Base-by-base conservation (phyloP, 768 basidiomycete genomes). In the Tubosaeta sp. region DNA sequence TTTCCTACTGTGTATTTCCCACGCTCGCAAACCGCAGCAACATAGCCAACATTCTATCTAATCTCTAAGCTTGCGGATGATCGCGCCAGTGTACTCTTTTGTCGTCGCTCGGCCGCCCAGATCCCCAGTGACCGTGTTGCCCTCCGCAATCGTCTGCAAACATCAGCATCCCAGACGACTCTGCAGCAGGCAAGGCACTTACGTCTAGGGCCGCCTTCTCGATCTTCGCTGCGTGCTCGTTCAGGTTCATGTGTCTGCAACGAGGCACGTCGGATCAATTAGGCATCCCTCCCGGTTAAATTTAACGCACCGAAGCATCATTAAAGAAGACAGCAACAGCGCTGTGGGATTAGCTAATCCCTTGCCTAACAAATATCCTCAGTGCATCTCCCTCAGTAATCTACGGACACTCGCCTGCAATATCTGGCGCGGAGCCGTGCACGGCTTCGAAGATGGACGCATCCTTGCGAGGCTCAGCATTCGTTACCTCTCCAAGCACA, bases 401-500 rank as follows among this genome's bases (percentile, higher is more conserved):
- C 31, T 22, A 29, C 18, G 31, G 48, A 41, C 30, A 44, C 75
- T 65, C 73, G 75, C 91, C 94, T 58, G 91, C 95, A 66, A 98
- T 99, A 70, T 98, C 96, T n/a, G 96, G 95, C 7, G 96, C 96
- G 18, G 94, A 97, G 50, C 96, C 96, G 72, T 99, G 96, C 11
- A 99, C 96, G 55, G 96, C 96, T 75, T 99, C 96, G 61, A 98
- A 99, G 70, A 99, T 99, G 49, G 94, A 97, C 31, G 96, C 96
- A 70, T 97, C 94, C 88, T 93, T 22, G 52, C 34, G 30, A 61
- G 30, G 56, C 46, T 56, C n/a, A 62, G 58, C 55, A 44, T 11
- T 9, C 1, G 48, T 39, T 54, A 13, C 49, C 14, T 21, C 27
- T n/a, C 49, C 38, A 45, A 21, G 29, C 29, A 44, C 32, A 53